Percentiles rank a stretch among this genome's conserved stretches.
Evolutionary conservation across 345 rosid species (phyloP).

Genomic region (Syzygium grande): DNA sequence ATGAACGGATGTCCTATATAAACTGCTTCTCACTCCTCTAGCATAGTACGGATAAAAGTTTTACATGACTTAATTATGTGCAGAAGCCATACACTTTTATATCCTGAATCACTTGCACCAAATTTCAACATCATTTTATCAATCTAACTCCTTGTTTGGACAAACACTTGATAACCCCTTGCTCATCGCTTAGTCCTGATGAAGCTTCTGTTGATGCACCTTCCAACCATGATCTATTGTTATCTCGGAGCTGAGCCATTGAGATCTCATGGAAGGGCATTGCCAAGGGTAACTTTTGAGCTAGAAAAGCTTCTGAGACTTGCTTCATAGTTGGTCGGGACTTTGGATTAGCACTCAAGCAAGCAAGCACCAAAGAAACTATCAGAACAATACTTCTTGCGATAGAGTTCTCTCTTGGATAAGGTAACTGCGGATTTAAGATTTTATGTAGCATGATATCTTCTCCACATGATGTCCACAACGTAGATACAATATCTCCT

Average conservation of each 20-base stretch:
- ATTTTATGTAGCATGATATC: not conserved
- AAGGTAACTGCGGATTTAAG: not conserved
- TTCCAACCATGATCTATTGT: not conserved
- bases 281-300: accelerated
- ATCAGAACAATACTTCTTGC: not conserved
- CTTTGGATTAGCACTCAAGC: not conserved
- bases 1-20: not conserved
- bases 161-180: not conserved
- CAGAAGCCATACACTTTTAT: not conserved
- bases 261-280: not conserved
- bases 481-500: not conserved
- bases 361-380: constrained; percentile 1
- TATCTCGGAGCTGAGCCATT: not conserved
- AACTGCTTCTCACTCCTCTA: not conserved
- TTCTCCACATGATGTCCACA: not conserved
- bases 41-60: not conserved
- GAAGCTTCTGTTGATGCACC: not conserved
- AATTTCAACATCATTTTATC: not conserved
- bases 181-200: not conserved
- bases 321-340: constrained; percentile 1
- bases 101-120: not conserved
- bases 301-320: not conserved
- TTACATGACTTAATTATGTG: not conserved
- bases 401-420: not conserved
- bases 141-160: not conserved